Base-by-base conservation (phyloP, 2,329 filamentous ascomycete species). In the Plectosphaerella cucumerina region DNA sequence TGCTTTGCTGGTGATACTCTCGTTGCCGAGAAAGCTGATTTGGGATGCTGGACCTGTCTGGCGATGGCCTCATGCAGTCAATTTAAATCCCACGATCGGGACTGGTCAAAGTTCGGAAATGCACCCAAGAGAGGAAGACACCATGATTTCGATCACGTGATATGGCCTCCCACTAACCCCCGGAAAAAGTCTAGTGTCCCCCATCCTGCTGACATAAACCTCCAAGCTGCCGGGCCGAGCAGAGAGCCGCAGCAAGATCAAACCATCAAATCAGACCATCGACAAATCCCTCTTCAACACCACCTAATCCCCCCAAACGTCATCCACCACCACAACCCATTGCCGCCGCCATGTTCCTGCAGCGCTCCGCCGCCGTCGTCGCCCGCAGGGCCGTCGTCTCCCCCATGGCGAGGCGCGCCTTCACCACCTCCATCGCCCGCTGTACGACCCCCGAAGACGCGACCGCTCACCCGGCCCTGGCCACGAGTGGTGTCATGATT, bases 281-380 rank as follows among this genome's bases (percentile, higher is more conserved):
- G 64, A 68, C 71, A 75, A 75, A 75, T 74, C 71, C 72, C 70
- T 72, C 70, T 65, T 66, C 64, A 62, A 60, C 62, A 47, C 53
- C 50, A 58, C 39, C 50, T 55, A 52, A 48, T 47, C 33, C 53
- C 49, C 39, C 18, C n/a, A 18, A 52, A 54, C 55, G 50, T 57
- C 55, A 54, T 47, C 47, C 49, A 42, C 43, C 52, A 48, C 42
- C 37, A 50, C 45, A 53, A 43, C 57, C 60, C 60, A 62, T 62
- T 56, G 57, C 58, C 58, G 58, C 64, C 69, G 67, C 63, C 64
- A 85, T 86, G 83, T 82, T 85, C 62, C 67, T 86, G 67, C 80
- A 84, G 76, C 83, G 83, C 67, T 76, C 82, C 65, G 81, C 77
- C 67, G 65, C 82, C 59, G 72, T 77, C 60, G 80, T 75, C 66